A percentile compares a stretch with the other conserved stretches of the same genome.
Conservation (phyloP, 2,329 filamentous ascomycete genomes). For the Stemphylium beticola region DNA sequence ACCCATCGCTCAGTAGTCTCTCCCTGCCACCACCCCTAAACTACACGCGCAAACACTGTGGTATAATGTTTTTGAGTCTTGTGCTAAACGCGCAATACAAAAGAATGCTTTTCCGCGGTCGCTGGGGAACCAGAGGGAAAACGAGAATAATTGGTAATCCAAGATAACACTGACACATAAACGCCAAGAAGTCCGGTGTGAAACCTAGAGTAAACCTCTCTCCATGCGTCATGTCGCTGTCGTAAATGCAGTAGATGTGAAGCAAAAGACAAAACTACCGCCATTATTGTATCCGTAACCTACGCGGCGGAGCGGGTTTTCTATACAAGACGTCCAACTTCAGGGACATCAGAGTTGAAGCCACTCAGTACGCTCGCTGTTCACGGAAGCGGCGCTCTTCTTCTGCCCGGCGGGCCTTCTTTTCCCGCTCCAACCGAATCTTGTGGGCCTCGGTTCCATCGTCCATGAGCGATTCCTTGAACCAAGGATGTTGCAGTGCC, state of each 20-base stretch:
- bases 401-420: slow-evolving; percentile 42
- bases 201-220: slow-evolving; percentile 29
- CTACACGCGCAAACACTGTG: slow-evolving; percentile 10
- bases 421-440: slow-evolving; percentile 57
- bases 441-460: slow-evolving; percentile 70
- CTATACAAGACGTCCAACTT: slow-evolving; percentile 20
- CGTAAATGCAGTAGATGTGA: slow-evolving; percentile 50
- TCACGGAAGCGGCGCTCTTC: slow-evolving; percentile 41
- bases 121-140: slow-evolving; percentile 13
- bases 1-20: slow-evolving; percentile 2
- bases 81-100: slow-evolving; percentile 6
- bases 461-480: slow-evolving; percentile 67
- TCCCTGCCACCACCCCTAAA: slow-evolving; percentile 5
- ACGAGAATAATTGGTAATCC: slow-evolving; percentile 30
- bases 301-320: slow-evolving; percentile 13
- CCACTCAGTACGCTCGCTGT: slow-evolving; percentile 29
- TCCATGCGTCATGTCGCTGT: slow-evolving; percentile 47
- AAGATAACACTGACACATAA: slow-evolving; percentile 38
- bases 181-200: slow-evolving; percentile 37
- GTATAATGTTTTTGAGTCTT: slow-evolving; percentile 10
- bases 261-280: slow-evolving; percentile 27
- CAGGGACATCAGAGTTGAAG: slow-evolving; percentile 6
- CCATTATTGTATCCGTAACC: slow-evolving; percentile 9
- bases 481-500: slow-evolving; percentile 71
- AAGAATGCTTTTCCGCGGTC: slow-evolving; percentile 7